Percentiles rank a stretch among this genome's conserved stretches.
phyloP scores from a whole-genome alignment of 176 grass and related monocot genomes.

The Otatea glauca region DNA sequence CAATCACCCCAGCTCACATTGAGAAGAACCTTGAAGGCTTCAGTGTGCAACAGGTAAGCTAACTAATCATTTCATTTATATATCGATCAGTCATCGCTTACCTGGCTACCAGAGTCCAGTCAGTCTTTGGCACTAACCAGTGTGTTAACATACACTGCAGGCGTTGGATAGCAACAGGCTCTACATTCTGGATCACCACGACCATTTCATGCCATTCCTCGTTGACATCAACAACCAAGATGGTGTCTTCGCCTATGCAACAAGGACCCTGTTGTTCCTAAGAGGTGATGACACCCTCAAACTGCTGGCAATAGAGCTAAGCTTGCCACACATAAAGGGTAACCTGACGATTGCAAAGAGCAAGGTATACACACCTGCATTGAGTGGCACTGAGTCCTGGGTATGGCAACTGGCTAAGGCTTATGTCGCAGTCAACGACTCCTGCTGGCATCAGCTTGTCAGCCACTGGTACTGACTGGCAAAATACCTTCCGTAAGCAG shows the following conservation, averaged over 20 bases:
- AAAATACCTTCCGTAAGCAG: neutral
- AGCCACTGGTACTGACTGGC: slow-evolving; percentile 19
- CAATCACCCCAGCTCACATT: slow-evolving; percentile 55
- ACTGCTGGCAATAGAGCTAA: slow-evolving; percentile 32
- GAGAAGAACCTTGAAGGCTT: slow-evolving; percentile 48
- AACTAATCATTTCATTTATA: neutral
- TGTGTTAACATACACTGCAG: neutral
- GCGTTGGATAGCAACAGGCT: slow-evolving; percentile 50
- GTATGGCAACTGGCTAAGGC: slow-evolving; percentile 34
- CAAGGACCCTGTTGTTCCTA: slow-evolving; percentile 50
- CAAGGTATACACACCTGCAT: slow-evolving; percentile 16
- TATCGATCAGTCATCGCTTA: neutral
- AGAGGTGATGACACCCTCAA: slow-evolving; percentile 12
- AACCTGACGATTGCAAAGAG: neutral
- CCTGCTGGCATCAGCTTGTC: slow-evolving; percentile 26
- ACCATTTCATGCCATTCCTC: slow-evolving; percentile 65
- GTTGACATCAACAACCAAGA: slow-evolving; percentile 40
- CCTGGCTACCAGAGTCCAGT: too few relatives aligned
- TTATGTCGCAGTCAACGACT: slow-evolving; percentile 22
- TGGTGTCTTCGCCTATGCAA: slow-evolving; percentile 59
- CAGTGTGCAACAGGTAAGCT: slow-evolving; percentile 40
- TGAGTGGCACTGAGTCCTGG: neutral
- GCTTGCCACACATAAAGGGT: neutral
- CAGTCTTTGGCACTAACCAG: neutral
- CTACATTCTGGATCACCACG: slow-evolving; percentile 81